phyloP scores from a whole-genome alignment of 106 monocot genomes.

The Allium fistulosum region DNA sequence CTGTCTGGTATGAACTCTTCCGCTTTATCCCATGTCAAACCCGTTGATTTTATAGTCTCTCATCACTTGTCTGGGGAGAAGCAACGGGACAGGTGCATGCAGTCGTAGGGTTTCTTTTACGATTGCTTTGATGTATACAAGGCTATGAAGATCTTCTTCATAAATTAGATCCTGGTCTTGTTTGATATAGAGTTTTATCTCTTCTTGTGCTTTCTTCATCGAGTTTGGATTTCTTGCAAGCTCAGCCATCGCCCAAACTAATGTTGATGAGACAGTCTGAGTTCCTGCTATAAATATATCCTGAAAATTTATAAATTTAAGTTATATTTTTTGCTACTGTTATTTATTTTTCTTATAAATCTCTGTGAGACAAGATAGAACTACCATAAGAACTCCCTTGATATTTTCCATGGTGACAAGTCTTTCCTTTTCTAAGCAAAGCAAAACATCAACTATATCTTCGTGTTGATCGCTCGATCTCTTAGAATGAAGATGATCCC shows the following conservation, averaged over 20 bases:
- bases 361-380: neutral
- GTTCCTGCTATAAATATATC: slow-evolving; percentile 32
- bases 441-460: slow-evolving; percentile 36
- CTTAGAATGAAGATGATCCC: slow-evolving; percentile 7
- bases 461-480: neutral
- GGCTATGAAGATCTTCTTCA: neutral
- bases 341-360: neutral
- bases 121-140: neutral
- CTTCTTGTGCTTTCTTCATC: slow-evolving; percentile 20
- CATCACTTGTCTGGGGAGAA: neutral
- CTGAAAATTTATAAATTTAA: neutral
- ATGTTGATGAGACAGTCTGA: slow-evolving; percentile 3
- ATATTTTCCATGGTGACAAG: slow-evolving; percentile 14
- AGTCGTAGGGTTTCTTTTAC: slow-evolving; percentile 6
- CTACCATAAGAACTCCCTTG: slow-evolving; percentile 21
- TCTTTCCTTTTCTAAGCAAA: slow-evolving; percentile 15
- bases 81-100: neutral
- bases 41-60: neutral
- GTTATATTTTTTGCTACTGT: neutral
- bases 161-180: neutral
- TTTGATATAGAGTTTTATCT: slow-evolving; percentile 5
- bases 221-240: slow-evolving; percentile 15
- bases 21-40: slow-evolving; percentile 4
- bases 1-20: slow-evolving; percentile 12
- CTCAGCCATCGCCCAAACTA: slow-evolving; percentile 32